These are phyloP conservation scores for Nyssa sinensis DNA, from an alignment of 148 eudicot species.

Conservation along the genomic window DNA sequence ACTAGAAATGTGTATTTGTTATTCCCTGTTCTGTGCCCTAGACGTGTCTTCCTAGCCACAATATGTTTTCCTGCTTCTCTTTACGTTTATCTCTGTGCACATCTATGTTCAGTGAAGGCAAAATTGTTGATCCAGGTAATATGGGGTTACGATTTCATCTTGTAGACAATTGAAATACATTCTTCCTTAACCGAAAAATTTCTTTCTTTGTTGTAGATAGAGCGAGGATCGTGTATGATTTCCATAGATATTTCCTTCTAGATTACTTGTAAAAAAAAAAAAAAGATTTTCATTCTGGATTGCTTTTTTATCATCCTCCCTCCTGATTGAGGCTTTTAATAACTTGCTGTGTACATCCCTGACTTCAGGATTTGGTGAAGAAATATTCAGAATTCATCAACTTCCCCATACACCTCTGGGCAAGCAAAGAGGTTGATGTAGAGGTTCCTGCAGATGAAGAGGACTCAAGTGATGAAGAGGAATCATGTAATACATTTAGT, in stretches of 20 bases:
- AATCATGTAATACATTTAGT: conserved; percentile 40
- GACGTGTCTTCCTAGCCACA: background rate
- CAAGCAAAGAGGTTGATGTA: conserved; percentile 85
- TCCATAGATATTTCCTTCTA: background rate
- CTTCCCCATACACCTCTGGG: conserved; percentile 93
- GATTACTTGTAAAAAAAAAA: too few relatives aligned
- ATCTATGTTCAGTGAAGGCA: background rate
- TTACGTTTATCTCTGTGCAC: too few relatives aligned
- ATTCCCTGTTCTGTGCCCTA: too few relatives aligned
- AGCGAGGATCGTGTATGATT: too few relatives aligned
- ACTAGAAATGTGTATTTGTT: too few relatives aligned
- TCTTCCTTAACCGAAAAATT: background rate
- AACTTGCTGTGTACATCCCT: background rate
- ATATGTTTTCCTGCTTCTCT: background rate
- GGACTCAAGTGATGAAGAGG: conserved; percentile 83
- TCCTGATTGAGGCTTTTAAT: background rate
- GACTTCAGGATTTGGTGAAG: conserved; percentile 81
- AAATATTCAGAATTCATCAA: conserved; percentile 92
- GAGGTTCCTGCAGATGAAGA: conserved; percentile 99
- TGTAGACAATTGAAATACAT: background rate
- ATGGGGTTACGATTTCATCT: background rate
- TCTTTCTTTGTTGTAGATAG: too few relatives aligned
- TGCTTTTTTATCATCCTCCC: too few relatives aligned
- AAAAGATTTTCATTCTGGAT: too few relatives aligned
- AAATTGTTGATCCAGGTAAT: background rate